phyloP scores from a whole-genome alignment of 306 rosid species.

The Trifolium dubium region DNA sequence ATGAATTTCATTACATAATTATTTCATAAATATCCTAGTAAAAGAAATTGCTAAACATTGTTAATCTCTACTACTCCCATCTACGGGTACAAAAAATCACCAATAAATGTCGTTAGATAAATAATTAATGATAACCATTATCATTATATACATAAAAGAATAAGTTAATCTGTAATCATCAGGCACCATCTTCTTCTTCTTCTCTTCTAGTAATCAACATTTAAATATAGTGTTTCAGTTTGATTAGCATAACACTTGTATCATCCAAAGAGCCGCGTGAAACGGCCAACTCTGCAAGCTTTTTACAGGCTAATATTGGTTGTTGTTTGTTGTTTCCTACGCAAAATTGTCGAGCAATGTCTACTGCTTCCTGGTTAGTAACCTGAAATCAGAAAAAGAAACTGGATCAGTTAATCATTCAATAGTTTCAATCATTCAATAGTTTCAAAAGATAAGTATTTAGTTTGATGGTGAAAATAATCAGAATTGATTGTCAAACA shows the following conservation, averaged over 20 bases:
- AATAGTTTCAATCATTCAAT: background rate
- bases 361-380: conserved; percentile 90
- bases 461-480: background rate
- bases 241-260: conserved; percentile 80
- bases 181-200: conserved; percentile 37
- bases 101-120: conserved; percentile 35
- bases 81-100: conserved; percentile 35
- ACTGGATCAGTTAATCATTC: conserved; percentile 23
- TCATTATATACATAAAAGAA: conserved; percentile 50
- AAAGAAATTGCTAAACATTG: conserved; percentile 13
- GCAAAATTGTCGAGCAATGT: conserved; percentile 64
- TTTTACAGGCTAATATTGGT: conserved; percentile 76
- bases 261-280: conserved; percentile 88
- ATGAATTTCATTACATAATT: conserved; percentile 28
- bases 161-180: conserved; percentile 46
- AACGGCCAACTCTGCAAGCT: conserved; percentile 72
- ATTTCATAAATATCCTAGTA: conserved; percentile 35
- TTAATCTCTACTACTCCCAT: conserved; percentile 31
- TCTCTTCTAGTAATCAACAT: conserved; percentile 16
- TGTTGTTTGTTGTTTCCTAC: conserved; percentile 52
- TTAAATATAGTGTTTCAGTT: conserved; percentile 55
- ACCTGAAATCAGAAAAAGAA: conserved; percentile 60
- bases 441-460: background rate
- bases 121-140: conserved; percentile 8
- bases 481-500: background rate